phyloP scores from a whole-genome alignment of 345 rosid species.

The Draba incana region DNA sequence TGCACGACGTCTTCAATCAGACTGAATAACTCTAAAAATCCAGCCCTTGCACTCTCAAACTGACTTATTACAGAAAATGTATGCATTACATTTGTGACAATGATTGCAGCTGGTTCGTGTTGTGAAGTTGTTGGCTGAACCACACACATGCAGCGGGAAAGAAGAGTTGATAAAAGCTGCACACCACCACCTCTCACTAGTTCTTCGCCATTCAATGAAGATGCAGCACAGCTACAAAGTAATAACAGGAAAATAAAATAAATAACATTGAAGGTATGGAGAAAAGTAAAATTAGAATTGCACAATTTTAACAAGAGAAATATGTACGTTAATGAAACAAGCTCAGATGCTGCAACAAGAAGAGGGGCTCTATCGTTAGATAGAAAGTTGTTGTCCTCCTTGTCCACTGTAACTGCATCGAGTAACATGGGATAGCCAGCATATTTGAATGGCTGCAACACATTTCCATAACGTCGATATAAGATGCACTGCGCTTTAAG shows the following conservation, averaged over 20 bases:
- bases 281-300: slow-evolving; percentile 22
- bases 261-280: slow-evolving; percentile 28
- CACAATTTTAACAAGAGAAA: slow-evolving; percentile 25
- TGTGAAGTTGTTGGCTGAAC: slow-evolving; percentile 97
- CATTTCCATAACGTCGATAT: slow-evolving; percentile 80
- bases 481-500: slow-evolving; percentile 96
- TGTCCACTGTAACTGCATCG: slow-evolving; percentile 84
- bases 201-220: slow-evolving; percentile 99
- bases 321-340: slow-evolving; percentile 85
- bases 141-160: slow-evolving; percentile 91
- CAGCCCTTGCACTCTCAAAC: slow-evolving; percentile 89
- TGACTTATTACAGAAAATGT: slow-evolving; percentile 86
- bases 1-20: slow-evolving; percentile 91
- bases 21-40: slow-evolving; percentile 71
- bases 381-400: slow-evolving; percentile 90
- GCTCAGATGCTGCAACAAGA: slow-evolving; percentile 99
- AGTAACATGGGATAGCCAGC: slow-evolving; percentile 99
- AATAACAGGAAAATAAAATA: slow-evolving; percentile 20
- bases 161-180: slow-evolving; percentile 84
- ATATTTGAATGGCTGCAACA: slow-evolving; percentile 95
- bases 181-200: slow-evolving; percentile 97
- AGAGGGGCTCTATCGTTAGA: slow-evolving; percentile 90
- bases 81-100: slow-evolving; percentile 88
- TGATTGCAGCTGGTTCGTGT: slow-evolving; percentile 85
- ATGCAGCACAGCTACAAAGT: slow-evolving; percentile 75